Percentiles rank a stretch among this genome's conserved stretches.
phyloP scores from a whole-genome alignment of 2,329 filamentous ascomycete species.

The Aspergillus sojae region DNA sequence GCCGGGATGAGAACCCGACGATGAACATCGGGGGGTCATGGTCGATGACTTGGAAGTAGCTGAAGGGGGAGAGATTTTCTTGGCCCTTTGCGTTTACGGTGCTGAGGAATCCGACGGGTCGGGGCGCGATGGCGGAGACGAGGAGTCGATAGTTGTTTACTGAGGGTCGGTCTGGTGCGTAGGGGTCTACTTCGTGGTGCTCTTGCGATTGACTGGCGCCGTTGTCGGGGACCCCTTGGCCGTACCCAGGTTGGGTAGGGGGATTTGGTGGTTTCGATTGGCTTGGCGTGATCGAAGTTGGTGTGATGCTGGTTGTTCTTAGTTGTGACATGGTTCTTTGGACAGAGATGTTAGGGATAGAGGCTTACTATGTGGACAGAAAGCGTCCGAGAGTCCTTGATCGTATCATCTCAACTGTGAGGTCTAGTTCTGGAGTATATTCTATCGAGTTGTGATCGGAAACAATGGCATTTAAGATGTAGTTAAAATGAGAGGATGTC shows the following conservation, averaged over 20 bases:
- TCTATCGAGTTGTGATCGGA: neutral
- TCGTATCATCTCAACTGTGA: neutral
- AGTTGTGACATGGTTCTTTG: too few relatives aligned
- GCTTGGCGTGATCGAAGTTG: too few relatives aligned
- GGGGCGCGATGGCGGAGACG: conserved; percentile 64
- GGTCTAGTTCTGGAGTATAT: neutral
- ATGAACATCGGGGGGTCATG: conserved; percentile 84
- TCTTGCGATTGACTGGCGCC: too few relatives aligned
- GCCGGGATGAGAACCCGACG: conserved; percentile 60
- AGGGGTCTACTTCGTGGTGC: too few relatives aligned
- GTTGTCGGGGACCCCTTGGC: too few relatives aligned
- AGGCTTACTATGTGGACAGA: neutral
- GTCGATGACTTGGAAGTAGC: conserved; percentile 77
- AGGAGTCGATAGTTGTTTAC: neutral
- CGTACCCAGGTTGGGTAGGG: too few relatives aligned
- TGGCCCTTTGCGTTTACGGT: conserved; percentile 63
- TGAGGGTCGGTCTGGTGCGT: too few relatives aligned
- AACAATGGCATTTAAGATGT: neutral
- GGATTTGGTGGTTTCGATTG: too few relatives aligned
- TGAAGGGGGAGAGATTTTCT: conserved; percentile 79
- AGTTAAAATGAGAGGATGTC: neutral
- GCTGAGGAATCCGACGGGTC: conserved; percentile 69
- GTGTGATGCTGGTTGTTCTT: neutral
- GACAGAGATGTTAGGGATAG: neutral
- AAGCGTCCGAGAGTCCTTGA: neutral